Percentiles rank a stretch among this genome's conserved stretches.
phyloP scores from a whole-genome alignment of 306 rosid species.

The Erythrophleum fordii region DNA sequence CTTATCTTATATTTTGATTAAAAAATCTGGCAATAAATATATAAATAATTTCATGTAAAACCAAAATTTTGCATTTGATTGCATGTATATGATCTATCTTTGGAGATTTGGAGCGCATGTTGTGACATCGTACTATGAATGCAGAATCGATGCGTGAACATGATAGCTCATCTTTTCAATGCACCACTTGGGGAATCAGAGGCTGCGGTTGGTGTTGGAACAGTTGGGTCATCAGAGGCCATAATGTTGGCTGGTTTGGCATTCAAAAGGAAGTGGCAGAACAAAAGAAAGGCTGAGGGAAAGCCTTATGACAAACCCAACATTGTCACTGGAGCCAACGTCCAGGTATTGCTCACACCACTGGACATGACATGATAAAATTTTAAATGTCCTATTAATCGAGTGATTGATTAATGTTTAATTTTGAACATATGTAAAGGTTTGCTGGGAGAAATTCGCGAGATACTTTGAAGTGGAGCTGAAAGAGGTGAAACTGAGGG shows the following conservation, averaged over 20 bases:
- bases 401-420: neutral
- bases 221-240: constrained; percentile 95
- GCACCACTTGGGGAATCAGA: constrained; percentile 84
- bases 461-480: constrained; percentile 90
- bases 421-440: constrained; percentile 46
- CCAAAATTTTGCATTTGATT: neutral
- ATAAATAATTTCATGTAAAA: too few species aligned
- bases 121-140: neutral
- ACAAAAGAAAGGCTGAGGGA: constrained; percentile 62
- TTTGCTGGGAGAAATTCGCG: constrained; percentile 95
- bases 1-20: too few species aligned
- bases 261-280: constrained; percentile 94
- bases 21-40: too few species aligned
- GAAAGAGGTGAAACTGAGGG: constrained; percentile 79
- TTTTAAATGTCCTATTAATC: too few species aligned
- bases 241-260: constrained; percentile 97
- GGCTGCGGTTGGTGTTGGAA: constrained; percentile 87
- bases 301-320: constrained; percentile 82
- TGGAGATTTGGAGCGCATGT: neutral
- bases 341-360: too few species aligned
- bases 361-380: too few species aligned
- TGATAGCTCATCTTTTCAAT: constrained; percentile 94
- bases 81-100: neutral
- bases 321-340: constrained; percentile 97
- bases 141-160: constrained; percentile 96